A percentile compares a stretch with the other conserved stretches of the same genome.
These are phyloP conservation scores for Podospora pseudocomata DNA, from an alignment of 495 filamentous ascomycete species.

Conservation along the genomic window DNA sequence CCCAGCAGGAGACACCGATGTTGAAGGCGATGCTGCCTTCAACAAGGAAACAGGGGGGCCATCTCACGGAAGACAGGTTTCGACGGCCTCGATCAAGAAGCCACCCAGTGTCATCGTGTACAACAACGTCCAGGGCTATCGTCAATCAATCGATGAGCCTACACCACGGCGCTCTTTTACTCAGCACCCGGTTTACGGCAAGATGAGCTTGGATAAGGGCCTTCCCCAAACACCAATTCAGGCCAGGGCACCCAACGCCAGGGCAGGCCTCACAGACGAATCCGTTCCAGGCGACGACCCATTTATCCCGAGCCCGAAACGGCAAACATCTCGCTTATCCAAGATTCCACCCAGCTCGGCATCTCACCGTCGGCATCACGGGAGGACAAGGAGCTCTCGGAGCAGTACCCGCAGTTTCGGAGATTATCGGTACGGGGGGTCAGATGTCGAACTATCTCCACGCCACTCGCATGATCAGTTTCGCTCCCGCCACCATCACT, in stretches of 20 bases:
- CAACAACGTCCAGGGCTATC: conserved; percentile 28
- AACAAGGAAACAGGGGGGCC: conserved; percentile 24
- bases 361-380: conserved; percentile 31
- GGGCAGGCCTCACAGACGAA: conserved; percentile 48
- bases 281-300: conserved; percentile 47
- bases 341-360: conserved; percentile 36
- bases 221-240: conserved; percentile 44
- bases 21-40: conserved; percentile 20
- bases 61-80: conserved; percentile 36
- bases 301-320: conserved; percentile 39
- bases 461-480: conserved; percentile 27
- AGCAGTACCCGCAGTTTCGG: conserved; percentile 41
- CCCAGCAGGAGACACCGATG: conserved; percentile 21
- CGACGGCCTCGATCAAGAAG: conserved; percentile 40
- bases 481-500: conserved; percentile 13
- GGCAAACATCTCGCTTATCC: conserved; percentile 41
- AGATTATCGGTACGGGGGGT: conserved; percentile 27
- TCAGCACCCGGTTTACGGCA: conserved; percentile 21
- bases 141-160: conserved; percentile 33
- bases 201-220: conserved; percentile 38
- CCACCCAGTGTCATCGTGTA: conserved; percentile 48
- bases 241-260: conserved; percentile 46
- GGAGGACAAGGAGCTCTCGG: conserved; percentile 37
- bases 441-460: conserved; percentile 24
- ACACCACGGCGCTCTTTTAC: conserved; percentile 34